Conservation (phyloP, 2,329 filamentous ascomycete species). For the Blumeria hordei region DNA sequence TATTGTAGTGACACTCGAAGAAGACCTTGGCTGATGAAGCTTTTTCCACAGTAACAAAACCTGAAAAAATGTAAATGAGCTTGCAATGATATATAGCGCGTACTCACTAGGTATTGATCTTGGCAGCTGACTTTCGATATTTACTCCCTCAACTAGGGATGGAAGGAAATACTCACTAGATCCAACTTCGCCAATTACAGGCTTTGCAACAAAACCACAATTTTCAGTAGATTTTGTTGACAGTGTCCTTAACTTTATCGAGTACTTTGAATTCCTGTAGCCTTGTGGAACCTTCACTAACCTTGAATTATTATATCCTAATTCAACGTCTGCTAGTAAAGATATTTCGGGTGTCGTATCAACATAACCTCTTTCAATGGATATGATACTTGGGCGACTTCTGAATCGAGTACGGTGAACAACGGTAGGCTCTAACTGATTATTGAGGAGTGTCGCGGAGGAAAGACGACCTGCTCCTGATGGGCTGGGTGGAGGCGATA, state of each 20-base stretch:
- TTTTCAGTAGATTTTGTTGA: slow-evolving; percentile 13
- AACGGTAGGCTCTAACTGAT: slow-evolving; percentile 19
- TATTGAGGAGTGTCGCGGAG: slow-evolving; percentile 18
- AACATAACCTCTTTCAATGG: slow-evolving; percentile 14
- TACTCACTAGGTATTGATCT: slow-evolving; percentile 3
- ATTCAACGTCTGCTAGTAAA: slow-evolving; percentile 2
- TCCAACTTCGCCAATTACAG: slow-evolving; percentile 5
- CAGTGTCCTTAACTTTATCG: slow-evolving; percentile 9
- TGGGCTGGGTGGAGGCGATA: slow-evolving; percentile 2
- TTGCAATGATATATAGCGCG: not conserved
- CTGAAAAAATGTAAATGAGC: slow-evolving; percentile 3
- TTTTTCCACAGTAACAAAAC: slow-evolving; percentile 42
- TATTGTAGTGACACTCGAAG: slow-evolving; percentile 64
- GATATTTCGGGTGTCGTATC: slow-evolving; percentile 9
- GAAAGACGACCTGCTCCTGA: slow-evolving; percentile 13
- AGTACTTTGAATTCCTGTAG: slow-evolving; percentile 18
- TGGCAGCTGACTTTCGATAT: slow-evolving; percentile 4
- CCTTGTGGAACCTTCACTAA: too few species aligned
- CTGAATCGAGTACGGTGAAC: slow-evolving; percentile 20
- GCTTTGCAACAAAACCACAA: slow-evolving; percentile 6
- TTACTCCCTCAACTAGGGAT: slow-evolving; percentile 12
- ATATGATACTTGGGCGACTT: slow-evolving; percentile 16
- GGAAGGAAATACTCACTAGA: slow-evolving; percentile 9
- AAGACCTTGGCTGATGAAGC: slow-evolving; percentile 64
- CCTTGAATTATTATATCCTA: too few species aligned